phyloP scores from a whole-genome alignment of 2,329 filamentous ascomycete genomes.

The Thielaviopsis musarum region DNA sequence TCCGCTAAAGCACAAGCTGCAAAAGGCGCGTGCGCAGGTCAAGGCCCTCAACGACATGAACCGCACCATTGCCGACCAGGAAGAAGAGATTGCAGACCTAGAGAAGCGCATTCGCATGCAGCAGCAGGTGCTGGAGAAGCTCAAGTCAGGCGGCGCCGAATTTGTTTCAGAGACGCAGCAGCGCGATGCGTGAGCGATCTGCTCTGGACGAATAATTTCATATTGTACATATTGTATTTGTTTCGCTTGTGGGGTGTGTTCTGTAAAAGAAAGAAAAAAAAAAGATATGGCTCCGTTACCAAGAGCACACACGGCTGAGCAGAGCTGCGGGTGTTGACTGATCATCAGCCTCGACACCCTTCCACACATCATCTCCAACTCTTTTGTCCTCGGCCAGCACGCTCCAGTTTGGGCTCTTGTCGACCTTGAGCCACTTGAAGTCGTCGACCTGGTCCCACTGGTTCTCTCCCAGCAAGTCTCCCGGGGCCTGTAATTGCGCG shows the following conservation, averaged over 20 bases:
- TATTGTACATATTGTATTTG: no score
- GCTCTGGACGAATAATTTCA: no score
- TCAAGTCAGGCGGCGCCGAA: slow-evolving; percentile 33
- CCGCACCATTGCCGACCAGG: slow-evolving; percentile 49
- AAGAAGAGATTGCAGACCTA: slow-evolving; percentile 50
- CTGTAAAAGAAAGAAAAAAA: no score
- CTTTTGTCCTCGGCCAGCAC: slow-evolving; percentile 44
- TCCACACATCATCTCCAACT: slow-evolving; percentile 50
- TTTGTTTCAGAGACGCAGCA: slow-evolving; percentile 19
- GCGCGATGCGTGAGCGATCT: slow-evolving; percentile 1
- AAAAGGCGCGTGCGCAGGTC: slow-evolving; percentile 54
- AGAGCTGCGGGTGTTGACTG: neutral
- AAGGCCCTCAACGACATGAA: slow-evolving; percentile 53
- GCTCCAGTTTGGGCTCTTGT: slow-evolving; percentile 77
- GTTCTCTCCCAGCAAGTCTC: slow-evolving; percentile 29
- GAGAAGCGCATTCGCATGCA: slow-evolving; percentile 47
- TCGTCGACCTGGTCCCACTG: slow-evolving; percentile 87
- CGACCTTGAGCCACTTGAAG: slow-evolving; percentile 89
- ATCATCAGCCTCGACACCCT: slow-evolving; percentile 42
- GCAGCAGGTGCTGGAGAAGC: slow-evolving; percentile 35
- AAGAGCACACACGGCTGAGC: neutral
- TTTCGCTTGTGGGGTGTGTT: no score
- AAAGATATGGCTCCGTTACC: neutral
- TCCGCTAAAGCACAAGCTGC: slow-evolving; percentile 65
- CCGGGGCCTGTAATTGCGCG: neutral